These are phyloP conservation scores for Meyerozyma sp. DNA, from an alignment of 1,139 yeast genomes.

Conservation along the genomic window DNA sequence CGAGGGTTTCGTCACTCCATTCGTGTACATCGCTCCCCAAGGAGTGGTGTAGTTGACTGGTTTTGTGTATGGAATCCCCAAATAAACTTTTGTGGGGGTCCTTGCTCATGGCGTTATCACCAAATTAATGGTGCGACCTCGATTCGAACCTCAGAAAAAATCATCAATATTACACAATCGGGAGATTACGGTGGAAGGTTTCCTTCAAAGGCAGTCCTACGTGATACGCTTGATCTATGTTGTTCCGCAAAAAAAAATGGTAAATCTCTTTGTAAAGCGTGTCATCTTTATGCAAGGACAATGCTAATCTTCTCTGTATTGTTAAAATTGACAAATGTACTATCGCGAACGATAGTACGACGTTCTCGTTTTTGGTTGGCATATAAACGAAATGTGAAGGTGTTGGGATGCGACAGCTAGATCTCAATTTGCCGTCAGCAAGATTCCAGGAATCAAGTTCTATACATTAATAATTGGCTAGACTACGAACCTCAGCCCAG, in stretches of 20 bases:
- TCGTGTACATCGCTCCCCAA: background rate
- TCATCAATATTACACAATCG: no score
- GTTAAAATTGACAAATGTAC: conserved; percentile 61
- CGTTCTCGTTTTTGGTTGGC: conserved; percentile 21
- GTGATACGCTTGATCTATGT: background rate
- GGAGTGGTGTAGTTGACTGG: background rate
- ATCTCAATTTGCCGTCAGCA: background rate
- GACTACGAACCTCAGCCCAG: no score
- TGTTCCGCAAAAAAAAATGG: conserved; percentile 51
- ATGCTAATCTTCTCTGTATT: conserved; percentile 98
- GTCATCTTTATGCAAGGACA: conserved; percentile 99
- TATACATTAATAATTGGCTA: no score
- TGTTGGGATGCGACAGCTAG: background rate
- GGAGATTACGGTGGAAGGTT: no score
- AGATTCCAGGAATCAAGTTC: background rate
- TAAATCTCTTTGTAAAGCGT: conserved; percentile 96
- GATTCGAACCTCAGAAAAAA: background rate
- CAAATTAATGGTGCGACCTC: background rate
- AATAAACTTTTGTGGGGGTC: background rate
- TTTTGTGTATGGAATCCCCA: background rate
- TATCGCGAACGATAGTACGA: conserved; percentile 45
- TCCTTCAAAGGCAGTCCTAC: no score
- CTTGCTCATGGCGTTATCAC: background rate
- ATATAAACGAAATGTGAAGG: conserved; percentile 1
- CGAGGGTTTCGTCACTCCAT: background rate